Evolutionary conservation across 164 flowering plant genomes (phyloP).

Genomic region (Vitis rupestris): DNA sequence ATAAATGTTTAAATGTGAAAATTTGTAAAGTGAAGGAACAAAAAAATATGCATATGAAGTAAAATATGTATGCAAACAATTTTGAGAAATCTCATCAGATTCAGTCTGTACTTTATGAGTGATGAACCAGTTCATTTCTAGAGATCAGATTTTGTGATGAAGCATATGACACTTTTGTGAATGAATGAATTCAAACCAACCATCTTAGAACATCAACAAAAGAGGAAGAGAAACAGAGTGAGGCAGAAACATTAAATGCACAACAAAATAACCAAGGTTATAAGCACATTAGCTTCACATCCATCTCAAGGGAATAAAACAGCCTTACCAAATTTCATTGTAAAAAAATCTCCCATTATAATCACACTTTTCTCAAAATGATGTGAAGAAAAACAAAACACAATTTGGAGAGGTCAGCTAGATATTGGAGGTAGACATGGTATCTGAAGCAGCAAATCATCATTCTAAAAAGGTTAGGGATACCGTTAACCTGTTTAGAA

Average conservation of each 20-base stretch:
- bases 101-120: too few relatives aligned
- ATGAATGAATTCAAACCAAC: too few relatives aligned
- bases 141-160: too few relatives aligned
- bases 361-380: background rate
- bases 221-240: background rate
- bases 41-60: background rate
- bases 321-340: too few relatives aligned
- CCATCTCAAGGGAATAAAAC: background rate
- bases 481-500: background rate
- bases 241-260: background rate
- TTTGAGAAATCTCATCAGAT: background rate
- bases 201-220: background rate
- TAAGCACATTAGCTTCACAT: background rate
- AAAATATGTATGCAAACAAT: background rate
- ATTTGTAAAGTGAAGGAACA: background rate
- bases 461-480: background rate
- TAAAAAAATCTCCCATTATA: too few relatives aligned
- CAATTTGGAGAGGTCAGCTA: background rate
- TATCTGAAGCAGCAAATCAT: background rate
- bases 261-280: background rate
- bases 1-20: slow-evolving; percentile 2
- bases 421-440: background rate
- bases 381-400: background rate
- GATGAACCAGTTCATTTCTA: too few relatives aligned
- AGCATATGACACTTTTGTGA: too few relatives aligned